Conservation (phyloP, 225 moss, liverwort and hornwort genomes). For the Physcomitrellopsis africana region DNA sequence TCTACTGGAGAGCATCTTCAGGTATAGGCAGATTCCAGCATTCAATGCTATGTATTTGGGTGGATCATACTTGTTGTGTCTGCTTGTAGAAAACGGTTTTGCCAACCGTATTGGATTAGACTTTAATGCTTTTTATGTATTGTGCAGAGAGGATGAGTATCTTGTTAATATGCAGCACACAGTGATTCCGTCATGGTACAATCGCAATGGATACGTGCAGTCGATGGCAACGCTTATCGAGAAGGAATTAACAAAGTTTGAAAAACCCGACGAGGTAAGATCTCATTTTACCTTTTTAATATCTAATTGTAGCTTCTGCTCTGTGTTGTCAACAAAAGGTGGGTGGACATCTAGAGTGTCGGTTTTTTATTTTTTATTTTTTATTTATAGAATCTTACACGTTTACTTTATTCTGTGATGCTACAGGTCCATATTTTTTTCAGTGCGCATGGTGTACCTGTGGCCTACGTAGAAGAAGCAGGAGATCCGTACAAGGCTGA, state of each 20-base stretch:
- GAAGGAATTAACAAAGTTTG: slow-evolving; percentile 85
- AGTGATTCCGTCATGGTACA: slow-evolving; percentile 97
- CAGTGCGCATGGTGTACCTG: slow-evolving; percentile 97
- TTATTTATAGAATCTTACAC: slow-evolving; percentile 13
- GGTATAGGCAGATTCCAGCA: slow-evolving; percentile 33
- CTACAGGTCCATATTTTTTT: slow-evolving; percentile 94
- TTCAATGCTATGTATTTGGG: background rate
- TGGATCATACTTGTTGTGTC: background rate
- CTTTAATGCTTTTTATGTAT: slow-evolving; percentile 13
- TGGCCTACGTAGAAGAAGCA: slow-evolving; percentile 96
- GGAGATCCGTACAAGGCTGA: slow-evolving; percentile 99
- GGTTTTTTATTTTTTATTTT: slow-evolving; percentile 3
- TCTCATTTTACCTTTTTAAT: background rate
- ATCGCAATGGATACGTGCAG: slow-evolving; percentile 93
- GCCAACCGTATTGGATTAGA: background rate
- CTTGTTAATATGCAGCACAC: slow-evolving; percentile 99
- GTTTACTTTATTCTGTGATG: slow-evolving; percentile 10
- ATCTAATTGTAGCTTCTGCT: background rate
- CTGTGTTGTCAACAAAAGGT: background rate
- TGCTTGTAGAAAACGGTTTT: background rate
- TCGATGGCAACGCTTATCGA: slow-evolving; percentile 92
- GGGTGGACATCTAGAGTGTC: too few species aligned
- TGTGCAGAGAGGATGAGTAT: slow-evolving; percentile 91
- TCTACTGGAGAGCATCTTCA: slow-evolving; percentile 92
- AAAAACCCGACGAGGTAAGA: slow-evolving; percentile 80